Evolutionary conservation across 208 protist genomes (phyloP), one percentile per base, ranked within the genome.

Genomic region (Wallacemonas rigidus): DNA sequence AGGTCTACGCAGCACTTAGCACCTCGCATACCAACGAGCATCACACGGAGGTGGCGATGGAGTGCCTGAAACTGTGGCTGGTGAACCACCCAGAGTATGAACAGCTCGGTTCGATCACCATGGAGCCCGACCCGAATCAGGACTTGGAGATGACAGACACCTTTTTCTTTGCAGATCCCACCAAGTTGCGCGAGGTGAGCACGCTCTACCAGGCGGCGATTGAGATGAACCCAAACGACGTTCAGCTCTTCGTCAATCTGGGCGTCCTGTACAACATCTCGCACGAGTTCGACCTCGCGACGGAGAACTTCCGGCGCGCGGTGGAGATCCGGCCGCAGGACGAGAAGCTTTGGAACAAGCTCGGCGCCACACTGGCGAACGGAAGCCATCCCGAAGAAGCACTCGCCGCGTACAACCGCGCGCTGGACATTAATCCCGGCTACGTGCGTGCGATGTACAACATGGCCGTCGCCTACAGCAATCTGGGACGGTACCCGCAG

Each of bases 381-480:
- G 85, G 83, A 12, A 85, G 84, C 72, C 72, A 82, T 47, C 75
- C 85, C 6, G 76, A 87, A 15, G 83, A 95, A 62, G 93, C 93
- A 2, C 76, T 97, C 38, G 87, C 89, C 50, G 91, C 91, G 39
- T 97, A 97, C 82, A 89, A 89, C 53, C 78, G 71, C 39, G 91
- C 93, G 9, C 84, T 97, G 17, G 90, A 95, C 74, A 88, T 97
- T 71, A 96, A 94, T 76, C 93, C 93, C 11, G 88, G 87, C 53
- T 96, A 93, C 73, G 91, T 96, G 55, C 79, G 93, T 2, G 87
- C 83, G 7, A 91, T 92, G 82, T 96, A 95, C 84, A 97, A 97
- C 79, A 84, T 97, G 80, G 93, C 87, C 6, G 84, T 97, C 2
- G 85, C 89, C 53, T 90, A 92, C 79, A 93, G 80, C 51, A 97